phyloP scores from a whole-genome alignment of 2,329 filamentous ascomycete genomes.

The Aspergillus flavus region DNA sequence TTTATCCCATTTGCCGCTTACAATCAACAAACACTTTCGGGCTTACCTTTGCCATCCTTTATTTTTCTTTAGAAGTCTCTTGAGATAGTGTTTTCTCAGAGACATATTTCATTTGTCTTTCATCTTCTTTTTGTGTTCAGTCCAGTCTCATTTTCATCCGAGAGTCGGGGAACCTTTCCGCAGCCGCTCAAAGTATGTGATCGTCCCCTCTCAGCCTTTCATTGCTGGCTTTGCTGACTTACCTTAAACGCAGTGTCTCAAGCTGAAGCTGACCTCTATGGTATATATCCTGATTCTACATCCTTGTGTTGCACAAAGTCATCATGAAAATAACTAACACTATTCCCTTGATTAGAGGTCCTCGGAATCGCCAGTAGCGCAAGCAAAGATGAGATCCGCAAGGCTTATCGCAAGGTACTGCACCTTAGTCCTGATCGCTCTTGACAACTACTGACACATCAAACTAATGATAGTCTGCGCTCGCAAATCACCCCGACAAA shows the following conservation, averaged over 20 bases:
- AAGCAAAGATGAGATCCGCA: conserved; percentile 81
- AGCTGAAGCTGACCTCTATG: conserved; percentile 61
- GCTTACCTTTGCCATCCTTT: not conserved
- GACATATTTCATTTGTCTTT: not conserved
- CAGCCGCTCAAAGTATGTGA: conserved; percentile 19
- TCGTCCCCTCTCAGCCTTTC: not conserved
- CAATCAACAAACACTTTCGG: not conserved
- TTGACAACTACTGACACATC: not conserved
- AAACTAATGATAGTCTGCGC: conserved; percentile 64
- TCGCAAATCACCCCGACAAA: conserved; percentile 93
- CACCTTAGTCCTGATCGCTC: not conserved
- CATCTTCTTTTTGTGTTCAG: not conserved
- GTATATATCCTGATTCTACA: conserved; percentile 41
- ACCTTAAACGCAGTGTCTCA: conserved; percentile 32
- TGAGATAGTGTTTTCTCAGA: not conserved
- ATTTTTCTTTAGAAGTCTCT: not conserved
- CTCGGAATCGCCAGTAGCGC: conserved; percentile 74
- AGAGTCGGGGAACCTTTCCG: not conserved
- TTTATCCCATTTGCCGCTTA: not conserved
- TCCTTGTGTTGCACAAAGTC: not conserved
- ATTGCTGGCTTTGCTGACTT: conserved; percentile 21
- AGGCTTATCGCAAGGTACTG: conserved; percentile 88
- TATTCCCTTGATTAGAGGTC: conserved; percentile 60
- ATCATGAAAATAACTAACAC: conserved; percentile 7
- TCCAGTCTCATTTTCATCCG: not conserved